Evolutionary conservation across 1,284 basidiomycete genomes (phyloP), one percentile per base, ranked within the genome.

Genomic region (Fistulinella cinereoalba): DNA sequence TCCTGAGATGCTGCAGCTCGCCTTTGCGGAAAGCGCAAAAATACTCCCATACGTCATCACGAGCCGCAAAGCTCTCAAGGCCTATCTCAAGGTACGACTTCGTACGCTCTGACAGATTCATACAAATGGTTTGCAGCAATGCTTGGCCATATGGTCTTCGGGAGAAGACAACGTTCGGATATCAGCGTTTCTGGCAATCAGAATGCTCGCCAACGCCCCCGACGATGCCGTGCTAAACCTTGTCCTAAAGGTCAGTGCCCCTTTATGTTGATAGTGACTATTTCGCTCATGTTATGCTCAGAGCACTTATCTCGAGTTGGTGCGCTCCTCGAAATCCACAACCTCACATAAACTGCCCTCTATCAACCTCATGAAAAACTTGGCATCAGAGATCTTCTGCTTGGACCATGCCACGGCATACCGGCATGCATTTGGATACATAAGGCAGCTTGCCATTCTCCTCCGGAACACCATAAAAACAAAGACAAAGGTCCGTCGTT

Each of bases 301-400:
- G 88, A 88, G 86, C 52, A 85, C 85, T 15, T 98, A 98, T 71
- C 78, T 91, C 43, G 81, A 87, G 3, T 74, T 97, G 27, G 80
- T 97, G 41, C 83, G 90, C 18, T 85, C 85, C 9, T 85, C 83
- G 47, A 92, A 92, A 64, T 81, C 84, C 16, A 97, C 93, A 5
- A 90, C 79, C 43, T 76, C 83, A 3, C 86, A 97, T 71, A 95
- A 88, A 2, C 75, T 99, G 12, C 93, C 95, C n/a, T 83, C 87
- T 4, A 89, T 99, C 68, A 97, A 92, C 61, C 71, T 99, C 34
- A 97, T 98, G 92, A 99, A 99, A 71, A 98, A 99, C 69, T 91
- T 93, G 3, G 95, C 95, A 0, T 88, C 88, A 0, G 94, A 97
- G 66, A 75, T 99, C 2, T 99, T 90, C 71, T 86, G 85, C 54